A percentile compares a stretch with the other conserved stretches of the same genome.
Evolutionary conservation across 2,329 filamentous ascomycete species (phyloP).

Genomic region (Ceratocystis huliohia): DNA sequence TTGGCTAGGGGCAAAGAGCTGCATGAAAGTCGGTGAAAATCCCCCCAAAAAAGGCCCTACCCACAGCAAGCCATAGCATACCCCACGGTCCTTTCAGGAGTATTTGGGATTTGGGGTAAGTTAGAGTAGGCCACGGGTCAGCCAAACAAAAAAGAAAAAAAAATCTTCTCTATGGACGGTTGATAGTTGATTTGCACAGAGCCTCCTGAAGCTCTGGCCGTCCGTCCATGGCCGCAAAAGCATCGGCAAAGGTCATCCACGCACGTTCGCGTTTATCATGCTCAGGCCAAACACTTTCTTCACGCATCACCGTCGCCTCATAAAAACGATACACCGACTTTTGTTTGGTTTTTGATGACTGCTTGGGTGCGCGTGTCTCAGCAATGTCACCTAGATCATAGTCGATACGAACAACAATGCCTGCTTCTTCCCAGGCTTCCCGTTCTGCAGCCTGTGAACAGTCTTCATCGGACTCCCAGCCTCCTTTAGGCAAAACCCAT

Average conservation of each 20-base stretch:
- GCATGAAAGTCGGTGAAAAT: slow-evolving; percentile 6
- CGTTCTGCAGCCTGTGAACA: slow-evolving; percentile 73
- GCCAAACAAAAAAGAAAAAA: not conserved
- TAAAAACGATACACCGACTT: slow-evolving; percentile 65
- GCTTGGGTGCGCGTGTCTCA: slow-evolving; percentile 71
- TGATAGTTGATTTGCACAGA: slow-evolving; percentile 65
- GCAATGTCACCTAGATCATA: slow-evolving; percentile 76
- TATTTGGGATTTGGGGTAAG: slow-evolving; percentile 7
- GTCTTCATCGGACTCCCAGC: slow-evolving; percentile 90
- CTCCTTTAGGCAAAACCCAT: slow-evolving; percentile 96
- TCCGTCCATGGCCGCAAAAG: slow-evolving; percentile 60
- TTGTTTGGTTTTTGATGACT: slow-evolving; percentile 48
- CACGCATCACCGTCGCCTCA: slow-evolving; percentile 75
- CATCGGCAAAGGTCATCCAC: slow-evolving; percentile 80
- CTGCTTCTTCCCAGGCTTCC: slow-evolving; percentile 97
- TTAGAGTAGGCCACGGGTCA: not conserved
- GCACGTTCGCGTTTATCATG: slow-evolving; percentile 77
- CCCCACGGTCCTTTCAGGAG: not conserved
- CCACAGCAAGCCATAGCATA: not conserved
- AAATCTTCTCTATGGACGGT: slow-evolving; percentile 27
- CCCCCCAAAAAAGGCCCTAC: not conserved
- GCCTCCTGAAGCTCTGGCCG: slow-evolving; percentile 84
- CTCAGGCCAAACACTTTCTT: slow-evolving; percentile 86
- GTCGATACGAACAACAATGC: slow-evolving; percentile 72
- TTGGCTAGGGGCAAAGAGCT: not conserved